phyloP scores from a whole-genome alignment of 305 asterid species.

The Solanum hybrid region DNA sequence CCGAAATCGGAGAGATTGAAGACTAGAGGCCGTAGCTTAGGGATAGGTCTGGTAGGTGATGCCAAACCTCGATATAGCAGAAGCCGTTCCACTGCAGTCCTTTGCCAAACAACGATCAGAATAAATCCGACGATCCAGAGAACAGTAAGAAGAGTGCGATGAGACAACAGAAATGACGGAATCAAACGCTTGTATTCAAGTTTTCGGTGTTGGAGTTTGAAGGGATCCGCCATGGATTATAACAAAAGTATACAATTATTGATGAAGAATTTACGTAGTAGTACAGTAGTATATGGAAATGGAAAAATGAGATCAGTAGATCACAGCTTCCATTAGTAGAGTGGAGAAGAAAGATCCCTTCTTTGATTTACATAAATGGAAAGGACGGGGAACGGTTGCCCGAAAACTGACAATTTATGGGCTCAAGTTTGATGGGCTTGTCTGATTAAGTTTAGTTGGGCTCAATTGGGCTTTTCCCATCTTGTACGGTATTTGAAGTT shows the following conservation, averaged over 20 bases:
- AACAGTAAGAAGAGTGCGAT: slow-evolving; percentile 35
- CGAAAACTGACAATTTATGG: neutral
- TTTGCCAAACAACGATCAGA: slow-evolving; percentile 53
- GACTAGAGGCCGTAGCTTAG: slow-evolving; percentile 54
- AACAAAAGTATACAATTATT: neutral
- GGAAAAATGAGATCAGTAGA: neutral
- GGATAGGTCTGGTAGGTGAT: slow-evolving; percentile 38
- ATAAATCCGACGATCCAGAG: slow-evolving; percentile 68
- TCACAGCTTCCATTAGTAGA: neutral
- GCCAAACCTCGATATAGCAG: slow-evolving; percentile 18
- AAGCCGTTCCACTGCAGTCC: slow-evolving; percentile 40
- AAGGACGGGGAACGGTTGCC: neutral
- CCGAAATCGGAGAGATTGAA: slow-evolving; percentile 73
- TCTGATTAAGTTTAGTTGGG: neutral
- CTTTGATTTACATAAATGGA: neutral
- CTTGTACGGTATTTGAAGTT: neutral
- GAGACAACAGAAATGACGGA: slow-evolving; percentile 28
- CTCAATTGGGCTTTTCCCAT: neutral
- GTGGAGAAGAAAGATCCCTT: neutral
- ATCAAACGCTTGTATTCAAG: slow-evolving; percentile 26
- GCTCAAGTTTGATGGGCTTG: neutral
- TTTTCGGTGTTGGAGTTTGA: slow-evolving; percentile 37
- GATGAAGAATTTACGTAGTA: neutral
- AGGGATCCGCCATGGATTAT: slow-evolving; percentile 36
- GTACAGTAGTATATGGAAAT: neutral